Conservation (phyloP, 768 basidiomycete genomes). For the Amanita rimosa region DNA sequence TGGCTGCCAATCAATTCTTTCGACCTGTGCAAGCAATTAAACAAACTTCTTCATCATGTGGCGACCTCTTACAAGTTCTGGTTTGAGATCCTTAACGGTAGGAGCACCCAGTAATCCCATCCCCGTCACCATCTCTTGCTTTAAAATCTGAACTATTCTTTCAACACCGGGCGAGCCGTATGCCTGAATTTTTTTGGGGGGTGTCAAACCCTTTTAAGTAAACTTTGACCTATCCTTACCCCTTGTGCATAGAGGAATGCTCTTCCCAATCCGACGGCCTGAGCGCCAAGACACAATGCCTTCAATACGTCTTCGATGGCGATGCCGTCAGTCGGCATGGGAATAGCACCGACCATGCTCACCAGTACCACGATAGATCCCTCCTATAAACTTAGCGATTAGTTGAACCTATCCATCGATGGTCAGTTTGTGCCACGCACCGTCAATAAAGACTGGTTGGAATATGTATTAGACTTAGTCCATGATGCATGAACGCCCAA, state of each 20-base stretch:
- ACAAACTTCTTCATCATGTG: not conserved
- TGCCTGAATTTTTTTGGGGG: constrained; percentile 37
- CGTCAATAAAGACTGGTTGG: constrained; percentile 72
- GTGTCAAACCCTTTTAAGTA: not conserved
- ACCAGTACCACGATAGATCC: constrained; percentile 72
- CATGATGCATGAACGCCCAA: not conserved
- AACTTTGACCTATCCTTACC: constrained; percentile 26
- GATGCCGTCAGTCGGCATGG: no score
- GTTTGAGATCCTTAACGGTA: constrained; percentile 51
- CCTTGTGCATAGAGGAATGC: constrained; percentile 82
- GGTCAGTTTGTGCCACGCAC: constrained; percentile 19
- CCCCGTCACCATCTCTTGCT: constrained; percentile 65
- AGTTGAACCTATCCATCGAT: not conserved
- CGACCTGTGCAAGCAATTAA: constrained; percentile 28
- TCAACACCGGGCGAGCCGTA: constrained; percentile 65
- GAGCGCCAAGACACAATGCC: constrained; percentile 83
- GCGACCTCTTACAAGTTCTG: constrained; percentile 51
- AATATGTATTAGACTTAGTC: constrained; percentile 5
- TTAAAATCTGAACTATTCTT: constrained; percentile 54
- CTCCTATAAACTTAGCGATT: constrained; percentile 21
- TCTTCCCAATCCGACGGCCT: constrained; percentile 76
- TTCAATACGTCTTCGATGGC: constrained; percentile 61
- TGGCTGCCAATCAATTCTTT: constrained; percentile 61
- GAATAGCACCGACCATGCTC: constrained; percentile 8
- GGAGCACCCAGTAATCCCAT: constrained; percentile 72